Percentiles rank a stretch among this genome's conserved stretches.
These are phyloP conservation scores for Orbilia brochopaga DNA, from an alignment of 2,329 filamentous ascomycete species.

Conservation along the genomic window DNA sequence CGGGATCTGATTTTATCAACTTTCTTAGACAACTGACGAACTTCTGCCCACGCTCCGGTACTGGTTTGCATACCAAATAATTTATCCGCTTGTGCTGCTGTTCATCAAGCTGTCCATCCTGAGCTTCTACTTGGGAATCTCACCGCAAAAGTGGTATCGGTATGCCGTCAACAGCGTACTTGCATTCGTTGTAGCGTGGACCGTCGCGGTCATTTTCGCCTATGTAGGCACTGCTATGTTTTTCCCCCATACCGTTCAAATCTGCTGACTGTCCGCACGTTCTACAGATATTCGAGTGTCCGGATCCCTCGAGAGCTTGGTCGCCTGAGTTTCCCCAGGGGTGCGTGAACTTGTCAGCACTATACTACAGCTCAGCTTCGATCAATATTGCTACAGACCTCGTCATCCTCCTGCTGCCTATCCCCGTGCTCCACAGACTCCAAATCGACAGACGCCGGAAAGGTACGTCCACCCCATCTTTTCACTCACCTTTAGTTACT, in stretches of 20 bases:
- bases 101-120: constrained; percentile 60
- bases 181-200: constrained; percentile 56
- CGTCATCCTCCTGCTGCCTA: constrained; percentile 61
- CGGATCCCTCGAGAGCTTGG: constrained; percentile 54
- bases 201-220: constrained; percentile 56
- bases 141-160: constrained; percentile 53
- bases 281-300: constrained; percentile 55
- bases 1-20: neutral
- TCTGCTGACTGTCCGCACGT: neutral
- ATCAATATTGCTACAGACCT: constrained; percentile 62
- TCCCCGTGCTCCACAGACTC: constrained; percentile 61
- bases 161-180: constrained; percentile 56
- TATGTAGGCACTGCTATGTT: no score
- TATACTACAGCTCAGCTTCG: constrained; percentile 59
- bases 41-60: constrained; percentile 56
- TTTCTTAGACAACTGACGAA: constrained; percentile 23
- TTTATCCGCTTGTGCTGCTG: constrained; percentile 57
- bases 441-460: constrained; percentile 59
- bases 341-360: constrained; percentile 58
- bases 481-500: neutral
- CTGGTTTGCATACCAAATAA: constrained; percentile 58
- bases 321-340: constrained; percentile 52
- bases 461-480: constrained; percentile 19
- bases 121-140: constrained; percentile 60
- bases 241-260: constrained; percentile 21